Base-by-base conservation (phyloP, 169 alveolate species). In the Eimeria brunetti region DNA sequence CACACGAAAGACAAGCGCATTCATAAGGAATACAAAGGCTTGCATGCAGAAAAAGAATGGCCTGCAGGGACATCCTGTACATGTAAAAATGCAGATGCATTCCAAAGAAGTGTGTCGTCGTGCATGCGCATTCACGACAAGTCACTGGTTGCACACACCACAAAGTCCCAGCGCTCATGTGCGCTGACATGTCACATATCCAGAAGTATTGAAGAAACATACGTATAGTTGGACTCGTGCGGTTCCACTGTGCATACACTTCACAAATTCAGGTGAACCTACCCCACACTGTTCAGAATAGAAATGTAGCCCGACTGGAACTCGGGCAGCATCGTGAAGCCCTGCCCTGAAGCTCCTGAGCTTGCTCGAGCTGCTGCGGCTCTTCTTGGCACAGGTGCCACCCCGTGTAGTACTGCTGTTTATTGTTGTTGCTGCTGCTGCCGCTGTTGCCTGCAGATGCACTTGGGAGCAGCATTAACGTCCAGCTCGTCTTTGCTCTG, bases 271-370 rank as follows among this genome's bases (percentile, higher is more conserved):
- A 67, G n/a, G 44, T 67, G 12, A 0, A 67, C 89, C 33, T 51
- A 80, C 90, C 90, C 90, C 44, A 53, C 90, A 49, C 90, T 83
- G 90, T 83, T 46, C 58, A 83, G 90, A 36, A 83, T 83, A 7
- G 90, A 83, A 51, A 83, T 83, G n/a, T 83, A 83, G 27, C 90
- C 90, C 41, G 90, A 83, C 71, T 83, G 90, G 53, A 83, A 83
- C 16, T 16, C 90, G 8, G 90, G 90, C 90, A 83, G 51, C 90
- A 83, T 83, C 44, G 8, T 83, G 90, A 46, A 6, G 44, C 5
- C 16, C 64, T 12, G 22, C 67, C 27, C n/a, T 33, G 33, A 33
- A 38, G 33, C 64, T 30, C 12, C 16, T 83, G 73, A 51, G 53
- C 20, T 22, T 56, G 58, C 33, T 12, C 73, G 18, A 16, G 38